These are phyloP conservation scores for Cenchrus purpureus DNA, from an alignment of 176 grass and related monocot species.

Conservation along the genomic window DNA sequence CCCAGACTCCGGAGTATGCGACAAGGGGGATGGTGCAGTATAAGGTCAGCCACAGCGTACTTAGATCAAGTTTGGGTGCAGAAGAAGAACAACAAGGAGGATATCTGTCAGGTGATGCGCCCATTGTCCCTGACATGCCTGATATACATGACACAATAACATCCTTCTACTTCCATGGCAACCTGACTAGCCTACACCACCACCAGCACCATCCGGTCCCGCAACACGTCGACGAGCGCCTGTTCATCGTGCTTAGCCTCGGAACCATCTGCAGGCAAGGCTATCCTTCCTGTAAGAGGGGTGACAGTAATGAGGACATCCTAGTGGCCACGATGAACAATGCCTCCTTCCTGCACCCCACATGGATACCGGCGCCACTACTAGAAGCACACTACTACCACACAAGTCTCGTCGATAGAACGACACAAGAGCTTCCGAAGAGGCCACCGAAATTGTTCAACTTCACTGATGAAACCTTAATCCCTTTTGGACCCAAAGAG, in stretches of 20 bases:
- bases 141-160: not conserved
- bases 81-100: not conserved
- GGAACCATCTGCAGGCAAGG: not conserved
- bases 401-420: not conserved
- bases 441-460: not conserved
- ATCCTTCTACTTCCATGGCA: conserved; percentile 4
- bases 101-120: not conserved
- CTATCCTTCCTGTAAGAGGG: too few relatives aligned
- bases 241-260: not conserved
- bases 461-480: not conserved
- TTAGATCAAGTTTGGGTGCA: too few relatives aligned
- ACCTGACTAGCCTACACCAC: not conserved
- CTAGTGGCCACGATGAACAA: conserved; percentile 25
- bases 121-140: not conserved
- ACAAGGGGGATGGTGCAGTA: not conserved
- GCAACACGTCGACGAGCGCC: not conserved
- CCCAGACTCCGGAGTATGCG: not conserved
- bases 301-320: not conserved
- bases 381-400: not conserved
- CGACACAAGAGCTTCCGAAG: not conserved
- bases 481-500: not conserved
- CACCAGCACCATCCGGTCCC: not conserved
- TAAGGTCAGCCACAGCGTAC: too few relatives aligned
- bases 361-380: not conserved
- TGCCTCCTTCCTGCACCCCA: not conserved